Percentiles rank a stretch among this genome's conserved stretches.
These are phyloP conservation scores for Oxytropis ochrocephala DNA, from an alignment of 306 rosid genomes.

Conservation along the genomic window DNA sequence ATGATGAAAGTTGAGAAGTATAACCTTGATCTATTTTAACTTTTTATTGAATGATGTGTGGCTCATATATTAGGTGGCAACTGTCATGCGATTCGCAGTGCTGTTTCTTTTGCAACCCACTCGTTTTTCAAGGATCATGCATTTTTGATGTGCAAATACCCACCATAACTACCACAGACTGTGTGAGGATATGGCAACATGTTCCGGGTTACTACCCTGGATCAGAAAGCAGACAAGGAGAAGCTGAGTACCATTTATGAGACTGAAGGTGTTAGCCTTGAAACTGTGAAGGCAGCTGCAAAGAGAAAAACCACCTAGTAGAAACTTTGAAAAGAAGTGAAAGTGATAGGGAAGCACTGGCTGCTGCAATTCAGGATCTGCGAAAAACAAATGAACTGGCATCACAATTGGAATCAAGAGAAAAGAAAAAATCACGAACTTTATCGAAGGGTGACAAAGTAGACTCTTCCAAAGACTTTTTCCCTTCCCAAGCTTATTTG, in stretches of 20 bases:
- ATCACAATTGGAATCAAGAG: slow-evolving; percentile 63
- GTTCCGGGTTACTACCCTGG: slow-evolving; percentile 39
- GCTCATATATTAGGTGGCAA: slow-evolving; percentile 50
- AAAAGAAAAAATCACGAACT: slow-evolving; percentile 34
- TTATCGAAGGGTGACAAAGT: slow-evolving; percentile 29
- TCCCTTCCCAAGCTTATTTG: slow-evolving; percentile 49
- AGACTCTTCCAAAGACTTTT: slow-evolving; percentile 47
- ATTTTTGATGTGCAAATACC: slow-evolving; percentile 81
- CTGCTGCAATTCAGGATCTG: slow-evolving; percentile 63
- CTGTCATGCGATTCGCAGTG: slow-evolving; percentile 74
- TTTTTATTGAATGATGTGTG: slow-evolving; percentile 11
- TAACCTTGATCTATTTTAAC: neutral
- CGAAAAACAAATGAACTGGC: slow-evolving; percentile 63
- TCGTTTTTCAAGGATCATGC: slow-evolving; percentile 60
- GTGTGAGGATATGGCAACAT: slow-evolving; percentile 56
- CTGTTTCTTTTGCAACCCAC: slow-evolving; percentile 64
- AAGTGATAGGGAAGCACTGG: slow-evolving; percentile 76
- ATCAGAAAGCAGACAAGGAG: slow-evolving; percentile 29
- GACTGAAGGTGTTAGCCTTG: slow-evolving; percentile 49
- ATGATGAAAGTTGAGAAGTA: neutral
- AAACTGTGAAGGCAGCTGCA: slow-evolving; percentile 53
- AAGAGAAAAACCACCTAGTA: slow-evolving; percentile 57
- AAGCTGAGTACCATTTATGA: slow-evolving; percentile 35
- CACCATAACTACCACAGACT: slow-evolving; percentile 50
- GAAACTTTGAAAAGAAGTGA: slow-evolving; percentile 71